These are phyloP conservation scores for Penicillium roqueforti DNA, from an alignment of 495 filamentous ascomycete species.

Conservation along the genomic window DNA sequence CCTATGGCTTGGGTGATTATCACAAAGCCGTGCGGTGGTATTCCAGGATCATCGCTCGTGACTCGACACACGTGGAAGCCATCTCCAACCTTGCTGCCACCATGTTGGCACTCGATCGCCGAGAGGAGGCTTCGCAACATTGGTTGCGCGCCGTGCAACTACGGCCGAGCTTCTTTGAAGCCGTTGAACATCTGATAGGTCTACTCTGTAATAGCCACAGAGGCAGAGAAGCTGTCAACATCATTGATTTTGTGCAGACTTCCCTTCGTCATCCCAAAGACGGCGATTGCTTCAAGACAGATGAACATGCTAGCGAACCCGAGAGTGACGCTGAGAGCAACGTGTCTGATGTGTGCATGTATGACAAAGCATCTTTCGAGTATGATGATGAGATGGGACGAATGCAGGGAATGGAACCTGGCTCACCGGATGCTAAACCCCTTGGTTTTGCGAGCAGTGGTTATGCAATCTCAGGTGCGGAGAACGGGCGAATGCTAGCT, in stretches of 20 bases:
- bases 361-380: conserved; percentile 56
- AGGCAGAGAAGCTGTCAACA: conserved; percentile 78
- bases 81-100: conserved; percentile 92
- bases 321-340: conserved; percentile 53
- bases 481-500: conserved; percentile 90
- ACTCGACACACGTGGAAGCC: conserved; percentile 86
- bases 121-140: conserved; percentile 78
- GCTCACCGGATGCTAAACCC: conserved; percentile 28
- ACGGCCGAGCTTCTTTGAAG: conserved; percentile 90
- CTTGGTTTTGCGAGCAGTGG: conserved; percentile 76
- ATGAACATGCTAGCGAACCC: conserved; percentile 53
- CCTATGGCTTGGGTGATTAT: conserved; percentile 88
- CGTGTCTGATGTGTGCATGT: conserved; percentile 45
- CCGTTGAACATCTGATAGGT: conserved; percentile 91
- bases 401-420: conserved; percentile 20
- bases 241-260: conserved; percentile 85
- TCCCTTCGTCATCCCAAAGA: conserved; percentile 56
- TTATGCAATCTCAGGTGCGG: conserved; percentile 78
- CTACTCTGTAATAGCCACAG: conserved; percentile 78
- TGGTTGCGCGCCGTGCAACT: conserved; percentile 81
- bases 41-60: conserved; percentile 73
- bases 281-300: conserved; percentile 45
- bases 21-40: conserved; percentile 87
- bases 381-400: conserved; percentile 47
- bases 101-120: conserved; percentile 73